A percentile compares a stretch with the other conserved stretches of the same genome.
Conservation (phyloP, 805 yeast species). For the Candida ficus region DNA sequence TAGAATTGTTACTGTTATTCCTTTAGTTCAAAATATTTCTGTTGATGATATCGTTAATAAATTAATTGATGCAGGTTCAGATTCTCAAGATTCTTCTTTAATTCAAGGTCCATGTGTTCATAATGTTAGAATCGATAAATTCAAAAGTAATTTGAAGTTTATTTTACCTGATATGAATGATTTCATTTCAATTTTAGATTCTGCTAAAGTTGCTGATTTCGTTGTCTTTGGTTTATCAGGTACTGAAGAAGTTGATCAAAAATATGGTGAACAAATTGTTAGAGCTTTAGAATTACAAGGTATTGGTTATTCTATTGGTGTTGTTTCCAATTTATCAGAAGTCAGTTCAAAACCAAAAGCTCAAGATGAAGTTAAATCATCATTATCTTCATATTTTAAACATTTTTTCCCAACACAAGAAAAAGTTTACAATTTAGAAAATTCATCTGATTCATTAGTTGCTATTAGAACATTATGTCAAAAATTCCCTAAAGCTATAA, state of each 20-base stretch:
- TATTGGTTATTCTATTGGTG: conserved; percentile 75
- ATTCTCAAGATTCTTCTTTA: conserved; percentile 28
- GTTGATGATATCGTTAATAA: conserved; percentile 48
- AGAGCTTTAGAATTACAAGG: conserved; percentile 92
- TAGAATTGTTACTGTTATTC: conserved; percentile 74
- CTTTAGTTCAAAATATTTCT: conserved; percentile 69
- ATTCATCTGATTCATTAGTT: conserved; percentile 61
- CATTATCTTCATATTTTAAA: conserved; percentile 58
- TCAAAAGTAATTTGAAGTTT: conserved; percentile 67
- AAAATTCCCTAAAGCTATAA: conserved; percentile 75
- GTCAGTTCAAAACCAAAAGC: conserved; percentile 70
- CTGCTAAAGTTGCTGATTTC: conserved; percentile 85
- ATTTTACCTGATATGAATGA: conserved; percentile 67
- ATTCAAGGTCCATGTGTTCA: conserved; percentile 44
- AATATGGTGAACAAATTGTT: conserved; percentile 82
- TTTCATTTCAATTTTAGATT: conserved; percentile 70
- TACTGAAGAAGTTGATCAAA: conserved; percentile 69
- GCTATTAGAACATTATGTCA: conserved; percentile 77
- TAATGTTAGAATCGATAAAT: conserved; percentile 51
- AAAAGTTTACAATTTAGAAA: conserved; percentile 67
- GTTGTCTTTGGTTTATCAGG: conserved; percentile 90
- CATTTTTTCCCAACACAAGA: conserved; percentile 83
- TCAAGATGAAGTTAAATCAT: conserved; percentile 63
- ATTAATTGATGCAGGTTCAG: conserved; percentile 37
- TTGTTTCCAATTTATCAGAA: conserved; percentile 64